A percentile compares a stretch with the other conserved stretches of the same genome.
Conservation (phyloP, 2,329 filamentous ascomycete genomes). For the Thielaviopsis euricoi region DNA sequence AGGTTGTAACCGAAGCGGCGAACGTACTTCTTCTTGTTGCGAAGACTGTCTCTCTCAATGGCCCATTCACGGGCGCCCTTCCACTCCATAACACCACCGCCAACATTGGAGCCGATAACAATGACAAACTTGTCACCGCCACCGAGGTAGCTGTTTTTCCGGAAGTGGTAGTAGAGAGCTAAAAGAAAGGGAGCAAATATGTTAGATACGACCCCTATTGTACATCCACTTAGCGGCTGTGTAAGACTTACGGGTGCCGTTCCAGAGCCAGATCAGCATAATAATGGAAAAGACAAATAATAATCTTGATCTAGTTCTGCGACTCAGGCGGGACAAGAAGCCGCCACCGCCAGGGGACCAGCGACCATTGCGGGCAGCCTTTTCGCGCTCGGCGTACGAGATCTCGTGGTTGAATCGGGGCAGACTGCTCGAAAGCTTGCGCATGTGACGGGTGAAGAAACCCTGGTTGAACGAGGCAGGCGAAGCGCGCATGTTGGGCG, state of each 20-base stretch:
- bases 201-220: no score
- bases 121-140: conserved; percentile 86
- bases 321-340: conserved; percentile 36
- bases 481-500: conserved; percentile 30
- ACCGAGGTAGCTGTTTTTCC: conserved; percentile 56
- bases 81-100: conserved; percentile 97
- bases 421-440: conserved; percentile 61
- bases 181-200: not conserved
- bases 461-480: conserved; percentile 70
- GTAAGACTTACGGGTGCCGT: conserved; percentile 51
- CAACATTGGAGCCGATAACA: conserved; percentile 82
- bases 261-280: conserved; percentile 47
- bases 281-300: conserved; percentile 43
- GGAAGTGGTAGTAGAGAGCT: conserved; percentile 46
- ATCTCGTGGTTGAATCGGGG: conserved; percentile 47
- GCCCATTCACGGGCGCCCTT: conserved; percentile 96
- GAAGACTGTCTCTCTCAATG: conserved; percentile 87
- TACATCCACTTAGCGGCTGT: not conserved
- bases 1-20: conserved; percentile 84
- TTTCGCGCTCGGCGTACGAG: conserved; percentile 63
- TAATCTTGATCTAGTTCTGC: conserved; percentile 48
- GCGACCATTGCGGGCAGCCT: conserved; percentile 39
- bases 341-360: conserved; percentile 25
- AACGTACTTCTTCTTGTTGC: conserved; percentile 85
- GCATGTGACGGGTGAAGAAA: conserved; percentile 75